Evolutionary conservation across 2,329 filamentous ascomycete species (phyloP).

Genomic region (Plectosphaerella sp.): DNA sequence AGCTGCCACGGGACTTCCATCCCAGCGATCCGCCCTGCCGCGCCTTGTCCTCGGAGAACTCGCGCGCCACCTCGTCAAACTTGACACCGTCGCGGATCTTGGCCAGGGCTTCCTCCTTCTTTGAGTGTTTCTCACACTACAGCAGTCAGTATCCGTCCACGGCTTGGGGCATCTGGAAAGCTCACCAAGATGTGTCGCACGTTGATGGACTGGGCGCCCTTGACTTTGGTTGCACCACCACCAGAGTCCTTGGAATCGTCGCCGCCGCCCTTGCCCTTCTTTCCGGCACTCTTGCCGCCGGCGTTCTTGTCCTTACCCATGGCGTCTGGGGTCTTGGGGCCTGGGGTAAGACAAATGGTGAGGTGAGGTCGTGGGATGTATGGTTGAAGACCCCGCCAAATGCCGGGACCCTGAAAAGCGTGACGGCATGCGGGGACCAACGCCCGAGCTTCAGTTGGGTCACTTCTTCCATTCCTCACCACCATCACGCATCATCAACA

Average conservation of each 20-base stretch:
- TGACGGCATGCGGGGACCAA: background rate
- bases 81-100: conserved; percentile 64
- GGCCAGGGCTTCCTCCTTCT: conserved; percentile 70
- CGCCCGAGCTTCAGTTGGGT: too few species aligned
- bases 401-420: background rate
- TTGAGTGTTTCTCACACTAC: conserved; percentile 72
- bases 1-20: conserved; percentile 65
- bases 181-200: conserved; percentile 65
- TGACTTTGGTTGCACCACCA: conserved; percentile 38
- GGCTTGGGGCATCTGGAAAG: background rate
- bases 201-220: conserved; percentile 65
- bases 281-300: conserved; percentile 20
- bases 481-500: too few species aligned
- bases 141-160: conserved; percentile 4
- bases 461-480: too few species aligned
- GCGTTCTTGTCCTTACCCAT: conserved; percentile 30
- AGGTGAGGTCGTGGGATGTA: background rate
- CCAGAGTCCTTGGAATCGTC: conserved; percentile 22
- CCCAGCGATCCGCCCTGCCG: conserved; percentile 65
- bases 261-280: conserved; percentile 26
- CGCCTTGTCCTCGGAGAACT: conserved; percentile 75
- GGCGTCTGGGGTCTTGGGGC: background rate
- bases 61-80: conserved; percentile 70
- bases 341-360: background rate
- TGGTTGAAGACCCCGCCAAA: background rate